A percentile compares a stretch with the other conserved stretches of the same genome.
Conservation (phyloP, 768 basidiomycete species). For the Hysterangium stoloniferum region DNA sequence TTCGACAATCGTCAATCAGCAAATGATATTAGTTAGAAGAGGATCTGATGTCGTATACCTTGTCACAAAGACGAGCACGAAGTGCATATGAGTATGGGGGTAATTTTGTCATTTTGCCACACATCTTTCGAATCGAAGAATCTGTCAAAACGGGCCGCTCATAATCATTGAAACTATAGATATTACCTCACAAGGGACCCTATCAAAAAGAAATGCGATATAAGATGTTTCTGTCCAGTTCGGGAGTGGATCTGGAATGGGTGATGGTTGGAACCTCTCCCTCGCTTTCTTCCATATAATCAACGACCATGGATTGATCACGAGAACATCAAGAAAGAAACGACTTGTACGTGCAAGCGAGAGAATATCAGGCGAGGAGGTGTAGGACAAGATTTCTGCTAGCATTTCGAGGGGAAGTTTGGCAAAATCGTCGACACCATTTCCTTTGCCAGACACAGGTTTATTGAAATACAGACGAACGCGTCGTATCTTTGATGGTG, state of each 20-base stretch:
- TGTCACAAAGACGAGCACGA: not conserved
- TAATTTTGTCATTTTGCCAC: not conserved
- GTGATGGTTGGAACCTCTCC: conserved; percentile 22
- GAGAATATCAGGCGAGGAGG: conserved; percentile 49
- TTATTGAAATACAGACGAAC: no score
- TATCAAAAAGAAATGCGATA: conserved; percentile 57
- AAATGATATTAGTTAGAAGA: not conserved
- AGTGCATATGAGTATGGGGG: not conserved
- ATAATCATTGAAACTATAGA: not conserved
- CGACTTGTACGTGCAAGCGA: conserved; percentile 53
- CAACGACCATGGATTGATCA: conserved; percentile 32
- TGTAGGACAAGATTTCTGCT: conserved; percentile 50
- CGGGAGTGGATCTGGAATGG: conserved; percentile 36
- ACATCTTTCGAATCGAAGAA: not conserved
- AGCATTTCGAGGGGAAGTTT: conserved; percentile 56
- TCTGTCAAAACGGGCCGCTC: not conserved
- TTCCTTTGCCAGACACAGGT: no score
- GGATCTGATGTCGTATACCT: not conserved
- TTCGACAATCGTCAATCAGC: not conserved
- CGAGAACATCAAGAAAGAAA: conserved; percentile 42
- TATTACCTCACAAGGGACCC: conserved; percentile 47
- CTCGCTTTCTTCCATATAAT: conserved; percentile 58
- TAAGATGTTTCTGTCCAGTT: conserved; percentile 49
- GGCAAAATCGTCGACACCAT: not conserved
- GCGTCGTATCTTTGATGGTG: no score